A percentile compares a stretch with the other conserved stretches of the same genome.
These are phyloP conservation scores for Fusarium nanum DNA, from an alignment of 2,329 filamentous ascomycete species.

Conservation along the genomic window DNA sequence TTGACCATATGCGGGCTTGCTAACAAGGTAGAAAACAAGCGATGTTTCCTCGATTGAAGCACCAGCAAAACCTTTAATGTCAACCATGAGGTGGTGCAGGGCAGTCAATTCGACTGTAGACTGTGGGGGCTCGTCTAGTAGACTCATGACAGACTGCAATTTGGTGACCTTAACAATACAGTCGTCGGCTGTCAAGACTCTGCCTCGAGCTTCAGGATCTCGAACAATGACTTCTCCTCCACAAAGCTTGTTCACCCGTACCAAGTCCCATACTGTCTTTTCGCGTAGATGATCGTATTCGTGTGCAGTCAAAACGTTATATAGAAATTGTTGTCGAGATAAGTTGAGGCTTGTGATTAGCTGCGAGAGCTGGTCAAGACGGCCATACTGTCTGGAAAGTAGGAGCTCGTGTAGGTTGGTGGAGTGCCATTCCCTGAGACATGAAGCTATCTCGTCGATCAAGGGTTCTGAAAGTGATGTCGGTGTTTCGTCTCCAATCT, in stretches of 20 bases:
- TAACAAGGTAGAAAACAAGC: constrained; percentile 81
- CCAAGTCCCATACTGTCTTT: constrained; percentile 94
- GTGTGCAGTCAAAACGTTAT: constrained; percentile 89
- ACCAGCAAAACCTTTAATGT: constrained; percentile 84
- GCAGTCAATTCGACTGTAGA: constrained; percentile 74
- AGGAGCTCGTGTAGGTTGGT: constrained; percentile 94
- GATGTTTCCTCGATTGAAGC: constrained; percentile 80
- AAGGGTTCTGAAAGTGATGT: constrained; percentile 89
- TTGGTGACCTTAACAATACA: constrained; percentile 91
- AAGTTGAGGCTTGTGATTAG: constrained; percentile 87
- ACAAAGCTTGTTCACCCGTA: constrained; percentile 93
- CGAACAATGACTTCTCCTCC: constrained; percentile 95
- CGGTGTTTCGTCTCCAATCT: constrained; percentile 96
- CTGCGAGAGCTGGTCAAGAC: constrained; percentile 82
- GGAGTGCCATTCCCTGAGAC: constrained; percentile 97
- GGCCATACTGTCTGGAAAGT: constrained; percentile 81
- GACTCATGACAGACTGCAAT: constrained; percentile 94
- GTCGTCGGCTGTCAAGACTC: constrained; percentile 90
- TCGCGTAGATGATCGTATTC: constrained; percentile 86
- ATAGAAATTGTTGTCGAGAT: constrained; percentile 87
- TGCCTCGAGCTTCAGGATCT: constrained; percentile 83
- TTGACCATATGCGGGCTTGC: constrained; percentile 72
- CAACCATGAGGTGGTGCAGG: constrained; percentile 84
- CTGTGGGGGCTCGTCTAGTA: constrained; percentile 84
- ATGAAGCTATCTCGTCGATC: constrained; percentile 97